phyloP scores from a whole-genome alignment of 2,329 filamentous ascomycete species.

The Verticillium nubilum region DNA sequence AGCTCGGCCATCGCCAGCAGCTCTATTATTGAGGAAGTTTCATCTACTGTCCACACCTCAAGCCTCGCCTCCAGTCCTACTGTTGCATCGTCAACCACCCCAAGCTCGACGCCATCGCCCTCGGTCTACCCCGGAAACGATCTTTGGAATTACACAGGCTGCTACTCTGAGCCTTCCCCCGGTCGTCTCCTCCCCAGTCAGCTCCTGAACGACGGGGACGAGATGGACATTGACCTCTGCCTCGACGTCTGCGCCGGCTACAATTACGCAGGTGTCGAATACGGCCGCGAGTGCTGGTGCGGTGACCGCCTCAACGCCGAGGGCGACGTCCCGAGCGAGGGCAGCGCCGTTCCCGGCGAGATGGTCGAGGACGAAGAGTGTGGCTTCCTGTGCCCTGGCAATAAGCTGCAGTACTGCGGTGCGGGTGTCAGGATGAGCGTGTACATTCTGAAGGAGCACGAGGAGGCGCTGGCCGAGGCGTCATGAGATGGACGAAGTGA shows the following conservation, averaged over 20 bases:
- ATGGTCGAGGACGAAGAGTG: slow-evolving; percentile 10
- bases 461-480: not conserved
- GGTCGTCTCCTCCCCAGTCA: slow-evolving; percentile 25
- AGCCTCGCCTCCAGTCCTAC: not conserved
- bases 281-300: slow-evolving; percentile 16
- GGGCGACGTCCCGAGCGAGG: slow-evolving; percentile 3
- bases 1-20: not conserved
- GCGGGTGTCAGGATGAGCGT: slow-evolving; percentile 22
- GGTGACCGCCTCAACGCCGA: slow-evolving; percentile 18
- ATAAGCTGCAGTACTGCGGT: slow-evolving; percentile 10
- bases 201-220: slow-evolving; percentile 19
- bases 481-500: not conserved
- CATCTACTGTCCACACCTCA: not conserved
- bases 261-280: slow-evolving; percentile 14
- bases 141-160: slow-evolving; percentile 31
- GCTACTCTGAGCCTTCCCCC: slow-evolving; percentile 24
- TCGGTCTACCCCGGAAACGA: slow-evolving; percentile 25
- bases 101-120: slow-evolving; percentile 15
- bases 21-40: not conserved
- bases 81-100: not conserved
- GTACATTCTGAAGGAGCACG: slow-evolving; percentile 17
- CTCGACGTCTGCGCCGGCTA: slow-evolving; percentile 10
- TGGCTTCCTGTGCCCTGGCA: slow-evolving; percentile 11
- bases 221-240: slow-evolving; percentile 14
- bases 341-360: slow-evolving; percentile 8